Percentiles rank a stretch among this genome's conserved stretches.
These are phyloP conservation scores for Kodamaea fungicola DNA, from an alignment of 1,139 yeast species.

Conservation along the genomic window DNA sequence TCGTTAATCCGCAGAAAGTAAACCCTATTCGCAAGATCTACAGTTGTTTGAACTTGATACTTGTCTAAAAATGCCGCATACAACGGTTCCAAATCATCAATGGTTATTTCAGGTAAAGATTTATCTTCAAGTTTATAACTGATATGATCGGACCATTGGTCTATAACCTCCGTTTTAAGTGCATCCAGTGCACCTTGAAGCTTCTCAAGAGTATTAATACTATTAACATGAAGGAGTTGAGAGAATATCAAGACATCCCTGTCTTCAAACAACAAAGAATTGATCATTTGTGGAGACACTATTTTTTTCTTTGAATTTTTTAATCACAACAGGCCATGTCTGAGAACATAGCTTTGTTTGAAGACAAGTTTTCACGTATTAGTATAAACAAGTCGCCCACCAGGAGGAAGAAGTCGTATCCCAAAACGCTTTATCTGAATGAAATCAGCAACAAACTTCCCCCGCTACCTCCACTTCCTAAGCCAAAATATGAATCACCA, in stretches of 20 bases:
- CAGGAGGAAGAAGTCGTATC: constrained; percentile 21
- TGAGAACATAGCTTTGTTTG: constrained; percentile 14
- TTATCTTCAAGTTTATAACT: constrained; percentile 13
- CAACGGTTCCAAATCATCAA: constrained; percentile 11
- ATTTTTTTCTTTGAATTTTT: background rate
- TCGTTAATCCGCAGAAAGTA: constrained; percentile 19
- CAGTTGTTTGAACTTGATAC: constrained; percentile 17
- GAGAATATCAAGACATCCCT: constrained; percentile 21
- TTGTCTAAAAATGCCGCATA: constrained; percentile 15
- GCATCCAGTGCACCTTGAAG: constrained; percentile 10
- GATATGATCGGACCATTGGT: constrained; percentile 19
- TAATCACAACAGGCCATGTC: constrained; percentile 4
- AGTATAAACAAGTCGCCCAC: constrained; percentile 20
- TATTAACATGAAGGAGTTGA: constrained; percentile 21
- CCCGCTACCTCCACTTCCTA: constrained; percentile 8
- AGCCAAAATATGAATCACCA: constrained; percentile 7
- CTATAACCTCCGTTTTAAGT: constrained; percentile 11
- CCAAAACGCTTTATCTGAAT: constrained; percentile 20
- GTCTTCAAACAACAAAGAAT: constrained; percentile 13
- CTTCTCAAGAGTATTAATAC: constrained; percentile 14
- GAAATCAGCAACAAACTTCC: constrained; percentile 6
- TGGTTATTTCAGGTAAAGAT: constrained; percentile 2
- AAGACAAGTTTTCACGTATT: constrained; percentile 27
- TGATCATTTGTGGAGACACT: constrained; percentile 5
- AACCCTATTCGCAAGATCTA: constrained; percentile 22